These are phyloP conservation scores for Chenopodium suecicum DNA, from an alignment of 148 eudicot genomes.

Conservation along the genomic window DNA sequence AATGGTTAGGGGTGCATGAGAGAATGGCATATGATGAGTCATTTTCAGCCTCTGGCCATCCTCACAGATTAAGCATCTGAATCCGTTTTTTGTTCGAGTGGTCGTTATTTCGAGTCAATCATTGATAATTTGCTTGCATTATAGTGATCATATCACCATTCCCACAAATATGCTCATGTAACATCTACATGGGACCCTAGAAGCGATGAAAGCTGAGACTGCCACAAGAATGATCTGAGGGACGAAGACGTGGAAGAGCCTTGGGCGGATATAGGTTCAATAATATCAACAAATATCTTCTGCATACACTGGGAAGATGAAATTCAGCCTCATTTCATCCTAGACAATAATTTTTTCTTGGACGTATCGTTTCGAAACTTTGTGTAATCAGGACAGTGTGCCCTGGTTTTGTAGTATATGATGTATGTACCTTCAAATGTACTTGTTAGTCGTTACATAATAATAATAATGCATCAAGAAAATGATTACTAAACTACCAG, in stretches of 20 bases:
- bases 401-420: neutral
- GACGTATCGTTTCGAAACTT: neutral
- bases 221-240: neutral
- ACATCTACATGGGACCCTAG: neutral
- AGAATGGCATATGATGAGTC: neutral
- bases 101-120: neutral
- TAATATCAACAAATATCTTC: constrained; percentile 9
- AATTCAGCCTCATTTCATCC: neutral
- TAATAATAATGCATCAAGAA: neutral
- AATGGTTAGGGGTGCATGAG: neutral
- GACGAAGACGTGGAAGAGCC: neutral
- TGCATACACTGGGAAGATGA: neutral
- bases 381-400: neutral
- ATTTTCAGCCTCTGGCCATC: neutral
- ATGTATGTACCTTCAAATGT: neutral
- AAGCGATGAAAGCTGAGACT: neutral
- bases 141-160: neutral
- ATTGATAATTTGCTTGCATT: neutral
- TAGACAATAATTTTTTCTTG: neutral
- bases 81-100: neutral
- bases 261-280: neutral
- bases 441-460: neutral
- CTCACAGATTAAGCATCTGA: neutral
- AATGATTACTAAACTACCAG: neutral
- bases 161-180: neutral